Percentiles rank a stretch among this genome's conserved stretches.
Conservation (phyloP, 2,329 filamentous ascomycete species). For the Penicillium occitanis region DNA sequence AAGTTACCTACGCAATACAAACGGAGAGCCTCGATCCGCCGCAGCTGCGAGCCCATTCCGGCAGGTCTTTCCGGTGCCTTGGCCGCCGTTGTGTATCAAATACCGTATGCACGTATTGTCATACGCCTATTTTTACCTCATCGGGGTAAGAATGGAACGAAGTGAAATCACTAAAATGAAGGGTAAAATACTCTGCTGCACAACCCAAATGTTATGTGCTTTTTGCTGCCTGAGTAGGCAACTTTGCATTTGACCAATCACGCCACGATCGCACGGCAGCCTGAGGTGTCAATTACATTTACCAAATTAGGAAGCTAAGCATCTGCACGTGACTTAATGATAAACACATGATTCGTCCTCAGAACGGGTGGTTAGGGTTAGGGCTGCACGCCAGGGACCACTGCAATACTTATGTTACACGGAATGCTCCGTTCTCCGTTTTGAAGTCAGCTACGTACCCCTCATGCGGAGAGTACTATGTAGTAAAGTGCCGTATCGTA, state of each 20-base stretch:
- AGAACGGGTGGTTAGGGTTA: no score
- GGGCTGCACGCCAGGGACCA: no score
- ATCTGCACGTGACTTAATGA: no score
- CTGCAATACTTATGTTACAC: not conserved
- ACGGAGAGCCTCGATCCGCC: not conserved
- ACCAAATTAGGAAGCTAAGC: not conserved
- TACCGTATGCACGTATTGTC: conserved; percentile 1
- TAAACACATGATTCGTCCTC: no score
- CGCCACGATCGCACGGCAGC: not conserved
- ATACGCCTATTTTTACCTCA: not conserved
- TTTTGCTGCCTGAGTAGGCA: not conserved
- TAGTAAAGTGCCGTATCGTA: no score
- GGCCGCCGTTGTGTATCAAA: not conserved
- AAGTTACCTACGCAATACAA: not conserved
- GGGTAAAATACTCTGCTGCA: not conserved
- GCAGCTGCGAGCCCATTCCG: not conserved
- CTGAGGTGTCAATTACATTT: no score
- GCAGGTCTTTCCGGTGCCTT: conserved; percentile 8
- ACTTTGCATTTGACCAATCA: no score
- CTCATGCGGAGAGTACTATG: not conserved
- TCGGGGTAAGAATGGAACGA: not conserved
- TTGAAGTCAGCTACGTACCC: not conserved
- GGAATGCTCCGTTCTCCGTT: conserved; percentile 7
- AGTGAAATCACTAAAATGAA: not conserved
- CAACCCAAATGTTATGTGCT: not conserved